Base-by-base conservation (phyloP, 2,329 filamentous ascomycete genomes). In the Penicillium sp. region DNA sequence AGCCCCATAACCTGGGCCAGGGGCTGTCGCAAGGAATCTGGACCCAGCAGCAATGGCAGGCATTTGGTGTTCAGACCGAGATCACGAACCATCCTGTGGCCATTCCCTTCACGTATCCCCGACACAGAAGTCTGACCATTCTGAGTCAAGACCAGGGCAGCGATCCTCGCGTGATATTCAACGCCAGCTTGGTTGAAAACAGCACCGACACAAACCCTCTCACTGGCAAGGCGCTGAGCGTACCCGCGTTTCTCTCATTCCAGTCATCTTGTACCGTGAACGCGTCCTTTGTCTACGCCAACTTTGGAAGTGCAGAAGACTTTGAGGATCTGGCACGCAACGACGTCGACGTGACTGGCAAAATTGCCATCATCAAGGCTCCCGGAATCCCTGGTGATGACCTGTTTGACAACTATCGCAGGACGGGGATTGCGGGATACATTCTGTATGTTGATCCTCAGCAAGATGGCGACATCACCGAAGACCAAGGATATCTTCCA, bases 401-500 rank as follows among this genome's bases (percentile, higher is more conserved):
- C 8, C 35, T 20, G 18, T 30, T 37, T 10, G 20, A 4, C n/a
- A 30, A 16, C 23, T 25, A 25, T 10, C 26, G 23, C 16, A 27
- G 17, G 4, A 8, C 19, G n/a, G 35, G 35, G 8, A 16, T 37
- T n/a, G 13, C n/a, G 6, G 28, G 36, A 4, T 18, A 25, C 2
- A 7, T 38, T 14, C 21, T 38, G 19, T 38, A 38, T 19, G 11
- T 19, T 4, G 36, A 38, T 26, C 36, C 36, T 9, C 28, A 38
- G 10, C 17, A 38, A 4, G 36, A 38, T 11, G 18, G 17, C 1
- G 13, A 8, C 10, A 38, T 32, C 11, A 32, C 15, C 7, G 36
- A 32, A 21, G 11, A 4, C 1, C 30, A 32, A 16, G 28, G 36
- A 3, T 38, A 38, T n/a, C 7, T 5, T 14, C 27, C 36, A 30